Evolutionary conservation across 192 early-diverging fungal genomes (phyloP), one percentile per base, ranked within the genome.

Genomic region (Radiomyces spectabilis): DNA sequence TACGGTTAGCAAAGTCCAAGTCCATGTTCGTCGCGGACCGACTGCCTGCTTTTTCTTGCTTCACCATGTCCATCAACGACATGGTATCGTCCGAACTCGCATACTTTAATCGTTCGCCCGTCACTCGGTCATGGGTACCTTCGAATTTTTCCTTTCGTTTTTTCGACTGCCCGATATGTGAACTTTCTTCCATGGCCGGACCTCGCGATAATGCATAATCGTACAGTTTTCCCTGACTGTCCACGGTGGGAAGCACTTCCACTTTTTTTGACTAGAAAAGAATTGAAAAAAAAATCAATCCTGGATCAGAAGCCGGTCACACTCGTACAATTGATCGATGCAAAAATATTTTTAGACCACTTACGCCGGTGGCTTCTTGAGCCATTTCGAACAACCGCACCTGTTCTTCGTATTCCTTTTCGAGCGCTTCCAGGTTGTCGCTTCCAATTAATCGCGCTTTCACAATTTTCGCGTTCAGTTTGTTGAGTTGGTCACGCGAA

Each of bases 401-500:
- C n/a, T 88, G 82, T 12, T 67, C 61, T 30, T 86, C 77, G 16
- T 87, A 89, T 53, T 92, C 75, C 35, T 70, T 68, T 52, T 95
- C 88, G 1, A 96, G 65, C 15, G 73, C 71, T 4, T 70, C 71
- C 2, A 73, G 65, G 34, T 92, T 74, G 1, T 79, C 72, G 2
- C 69, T 51, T 25, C 83, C 85, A 69, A 82, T 77, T 44, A 97
- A 57, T 33, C 73, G 80, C 4, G 93, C 93, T 41, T 91, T 87
- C 15, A 97, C 59, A 38, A 89, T 77, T 32, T 85, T 80, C 1
- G 93, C 80, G 27, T 85, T 79, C 35, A 97, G 68, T 50, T 85
- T 92, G 76, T 97, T 97, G 15, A 97, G 68, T 43, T 95, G 82
- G 42, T 81, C 81, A 25, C 64, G 57, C 0, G 77, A 55, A 1